Conservation (phyloP, 129 eudicot genomes). For the Lactuca saligna region DNA sequence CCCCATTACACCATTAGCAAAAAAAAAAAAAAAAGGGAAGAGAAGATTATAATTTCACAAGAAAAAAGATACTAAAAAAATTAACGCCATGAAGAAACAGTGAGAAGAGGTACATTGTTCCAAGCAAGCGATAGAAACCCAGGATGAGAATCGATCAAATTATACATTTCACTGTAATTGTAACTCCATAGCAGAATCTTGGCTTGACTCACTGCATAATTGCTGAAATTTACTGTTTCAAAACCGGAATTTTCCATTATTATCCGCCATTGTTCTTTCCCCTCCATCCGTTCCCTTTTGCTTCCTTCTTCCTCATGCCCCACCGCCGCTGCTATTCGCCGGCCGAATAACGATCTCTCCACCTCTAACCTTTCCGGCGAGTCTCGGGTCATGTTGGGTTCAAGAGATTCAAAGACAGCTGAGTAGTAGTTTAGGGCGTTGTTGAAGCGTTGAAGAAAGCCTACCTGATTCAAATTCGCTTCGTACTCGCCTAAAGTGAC, state of each 20-base stretch:
- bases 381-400: constrained; percentile 63
- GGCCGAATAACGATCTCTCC: constrained; percentile 66
- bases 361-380: constrained; percentile 64
- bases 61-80: background rate
- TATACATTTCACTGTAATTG: constrained; percentile 64
- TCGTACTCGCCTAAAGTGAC: constrained; percentile 96
- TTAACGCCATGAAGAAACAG: constrained; percentile 94
- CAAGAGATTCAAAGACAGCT: constrained; percentile 72
- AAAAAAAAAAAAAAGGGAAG: background rate
- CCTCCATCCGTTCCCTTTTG: constrained; percentile 73
- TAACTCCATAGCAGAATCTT: constrained; percentile 81
- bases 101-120: constrained; percentile 76
- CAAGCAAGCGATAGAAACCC: constrained; percentile 90
- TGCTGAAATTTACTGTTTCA: constrained; percentile 58
- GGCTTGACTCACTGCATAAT: constrained; percentile 92
- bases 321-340: constrained; percentile 62
- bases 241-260: constrained; percentile 74
- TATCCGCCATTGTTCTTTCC: constrained; percentile 68
- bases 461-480: constrained; percentile 63
- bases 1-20: constrained; percentile 27
- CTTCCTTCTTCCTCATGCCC: constrained; percentile 57
- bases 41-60: constrained; percentile 1
- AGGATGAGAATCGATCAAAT: constrained; percentile 56
- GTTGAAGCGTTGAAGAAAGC: constrained; percentile 55
- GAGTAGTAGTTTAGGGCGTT: constrained; percentile 63